Evolutionary conservation across 176 grass and related monocot genomes (phyloP), one percentile per base, ranked within the genome.

Genomic region (Olyra latifolia): DNA sequence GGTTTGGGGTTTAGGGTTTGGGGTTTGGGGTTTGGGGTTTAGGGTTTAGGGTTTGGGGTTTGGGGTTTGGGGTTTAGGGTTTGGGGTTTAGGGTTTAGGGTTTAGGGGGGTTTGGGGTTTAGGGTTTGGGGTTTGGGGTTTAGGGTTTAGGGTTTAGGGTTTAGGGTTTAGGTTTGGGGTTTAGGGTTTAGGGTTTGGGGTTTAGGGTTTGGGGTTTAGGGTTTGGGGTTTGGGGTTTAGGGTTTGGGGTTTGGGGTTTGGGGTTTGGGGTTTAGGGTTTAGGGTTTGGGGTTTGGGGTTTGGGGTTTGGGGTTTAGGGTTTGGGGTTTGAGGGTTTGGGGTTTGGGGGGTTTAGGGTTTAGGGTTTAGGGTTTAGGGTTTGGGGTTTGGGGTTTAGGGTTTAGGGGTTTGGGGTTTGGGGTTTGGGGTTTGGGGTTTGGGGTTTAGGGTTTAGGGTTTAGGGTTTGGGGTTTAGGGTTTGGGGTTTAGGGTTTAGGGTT

Each of bases 1-100:
- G 72, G 20, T 75, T 75, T 10, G 22, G 71, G 71, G 1, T 75
- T 75, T 13, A 28, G 71, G 71, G 15, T 75, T 76, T 30, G 32
- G 72, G 72, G 20, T 76, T 76, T 19, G 32, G 72, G 72, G 20
- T 76, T 76, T 19, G 32, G 72, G 48, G 20, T 76, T 59, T 1
- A 14, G 49, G 72, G 4, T 76, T 76, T 22, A 30, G 77, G 61
- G 11, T 81, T 81, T 14, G n/a, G 24, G 78, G 78, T 16, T 80
- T 62, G 6, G n/a, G 76, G 49, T 15, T 79, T 62, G 4, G 58
- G 76, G 8, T 64, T 76, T 56, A 58, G 72, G 72, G 43, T 76
- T 76, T 56, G 19, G 72, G 72, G 43, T 76, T 76, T 54, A 40
- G 72, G 72, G 43, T 76, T 76, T 27, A 15, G n/a, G n/a, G n/a